Conservation (phyloP, 169 alveolate species). For the Plasmodium knowlesi region DNA sequence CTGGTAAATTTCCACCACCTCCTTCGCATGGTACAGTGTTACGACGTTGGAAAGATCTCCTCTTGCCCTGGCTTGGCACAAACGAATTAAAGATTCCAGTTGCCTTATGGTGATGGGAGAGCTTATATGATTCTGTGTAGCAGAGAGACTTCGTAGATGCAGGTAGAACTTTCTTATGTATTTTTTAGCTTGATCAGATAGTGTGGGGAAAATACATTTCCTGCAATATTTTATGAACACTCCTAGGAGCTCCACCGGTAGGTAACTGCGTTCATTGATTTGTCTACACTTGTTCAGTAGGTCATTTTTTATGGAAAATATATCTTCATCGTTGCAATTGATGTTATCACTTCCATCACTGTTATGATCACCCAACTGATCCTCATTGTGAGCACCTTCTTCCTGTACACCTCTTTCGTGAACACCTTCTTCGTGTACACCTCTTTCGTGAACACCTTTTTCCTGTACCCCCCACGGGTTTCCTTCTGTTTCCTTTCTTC, state of each 20-base stretch:
- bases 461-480: not conserved
- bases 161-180: constrained; percentile 51
- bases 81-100: constrained; percentile 90
- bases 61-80: constrained; percentile 94
- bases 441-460: not conserved
- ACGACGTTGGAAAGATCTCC: constrained; percentile 79
- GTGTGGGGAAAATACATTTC: constrained; percentile 24
- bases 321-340: not conserved
- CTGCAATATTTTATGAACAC: constrained; percentile 38
- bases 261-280: constrained; percentile 31
- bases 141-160: constrained; percentile 44
- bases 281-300: constrained; percentile 52
- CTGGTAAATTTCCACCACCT: constrained; percentile 80
- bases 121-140: constrained; percentile 71
- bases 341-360: not conserved
- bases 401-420: not conserved
- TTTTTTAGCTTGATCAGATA: constrained; percentile 54
- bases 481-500: not conserved
- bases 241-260: constrained; percentile 48
- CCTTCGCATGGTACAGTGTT: constrained; percentile 78
- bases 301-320: constrained; percentile 18
- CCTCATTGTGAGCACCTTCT: not conserved
- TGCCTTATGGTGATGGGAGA: constrained; percentile 89
- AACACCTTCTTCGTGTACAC: not conserved
- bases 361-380: not conserved